Conservation (phyloP, 805 yeast species). For the Wickerhamomyces rabaulensis region DNA sequence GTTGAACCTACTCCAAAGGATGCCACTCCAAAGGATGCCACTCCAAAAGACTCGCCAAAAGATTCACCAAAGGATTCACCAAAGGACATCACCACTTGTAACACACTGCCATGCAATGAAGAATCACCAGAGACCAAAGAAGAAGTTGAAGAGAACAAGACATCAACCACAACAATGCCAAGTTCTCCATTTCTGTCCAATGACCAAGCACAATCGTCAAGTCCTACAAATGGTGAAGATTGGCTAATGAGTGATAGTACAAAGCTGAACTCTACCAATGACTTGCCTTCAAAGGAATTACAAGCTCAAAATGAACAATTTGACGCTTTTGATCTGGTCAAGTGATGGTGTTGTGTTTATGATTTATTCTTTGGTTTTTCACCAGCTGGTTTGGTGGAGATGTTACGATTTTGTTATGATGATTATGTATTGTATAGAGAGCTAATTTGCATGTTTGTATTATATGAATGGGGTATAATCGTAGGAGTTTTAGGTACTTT, state of each 20-base stretch:
- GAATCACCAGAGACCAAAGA: constrained; percentile 20
- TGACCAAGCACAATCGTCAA: background rate
- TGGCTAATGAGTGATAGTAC: background rate
- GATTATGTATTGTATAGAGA: too few relatives aligned
- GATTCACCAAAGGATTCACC: constrained; percentile 25
- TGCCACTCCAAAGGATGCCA: constrained; percentile 14
- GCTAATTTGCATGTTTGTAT: background rate
- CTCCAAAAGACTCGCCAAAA: constrained; percentile 23
- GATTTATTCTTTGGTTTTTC: background rate
- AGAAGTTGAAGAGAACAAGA: constrained; percentile 3
- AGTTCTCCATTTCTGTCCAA: constrained; percentile 16
- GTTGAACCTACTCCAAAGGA: constrained; percentile 24
- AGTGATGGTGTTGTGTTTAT: background rate
- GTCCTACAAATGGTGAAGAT: background rate
- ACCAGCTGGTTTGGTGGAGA: background rate
- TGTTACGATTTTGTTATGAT: too few relatives aligned
- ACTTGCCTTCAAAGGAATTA: background rate
- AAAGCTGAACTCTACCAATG: background rate
- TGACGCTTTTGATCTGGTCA: background rate
- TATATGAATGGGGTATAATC: too few relatives aligned
- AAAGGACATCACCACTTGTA: constrained; percentile 25
- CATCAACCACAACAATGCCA: constrained; percentile 13
- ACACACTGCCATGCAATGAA: constrained; percentile 26
- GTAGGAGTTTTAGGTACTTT: too few relatives aligned
- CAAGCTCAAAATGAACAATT: background rate